Percentiles rank a stretch among this genome's conserved stretches.
These are phyloP conservation scores for Endoconidiophora polonica DNA, from an alignment of 2,329 filamentous ascomycete genomes.

Conservation along the genomic window DNA sequence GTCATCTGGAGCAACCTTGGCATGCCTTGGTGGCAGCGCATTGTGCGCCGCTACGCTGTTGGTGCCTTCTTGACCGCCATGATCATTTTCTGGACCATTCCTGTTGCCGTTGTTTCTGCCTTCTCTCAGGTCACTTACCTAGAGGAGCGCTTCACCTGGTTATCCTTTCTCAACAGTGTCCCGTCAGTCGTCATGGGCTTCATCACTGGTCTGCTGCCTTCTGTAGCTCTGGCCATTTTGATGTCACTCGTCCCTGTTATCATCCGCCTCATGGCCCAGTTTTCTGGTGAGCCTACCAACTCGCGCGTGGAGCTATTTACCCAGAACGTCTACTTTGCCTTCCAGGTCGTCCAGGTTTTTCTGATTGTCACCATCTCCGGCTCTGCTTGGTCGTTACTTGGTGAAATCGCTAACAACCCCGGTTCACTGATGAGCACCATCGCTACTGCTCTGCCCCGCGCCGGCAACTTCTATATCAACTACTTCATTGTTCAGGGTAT, in stretches of 20 bases:
- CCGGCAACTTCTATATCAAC: conserved; percentile 84
- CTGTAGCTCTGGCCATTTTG: conserved; percentile 60
- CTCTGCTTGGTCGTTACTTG: conserved; percentile 54
- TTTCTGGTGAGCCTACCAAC: conserved; percentile 63
- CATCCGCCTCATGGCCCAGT: conserved; percentile 53
- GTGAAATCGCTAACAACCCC: conserved; percentile 47
- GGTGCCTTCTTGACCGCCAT: conserved; percentile 57
- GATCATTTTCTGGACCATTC: conserved; percentile 73
- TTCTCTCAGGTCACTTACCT: conserved; percentile 73
- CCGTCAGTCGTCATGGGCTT: conserved; percentile 61
- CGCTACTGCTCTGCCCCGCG: conserved; percentile 57
- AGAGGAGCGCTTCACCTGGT: conserved; percentile 47
- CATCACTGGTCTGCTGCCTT: conserved; percentile 69
- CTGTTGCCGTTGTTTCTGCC: conserved; percentile 62
- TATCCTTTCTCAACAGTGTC: conserved; percentile 55
- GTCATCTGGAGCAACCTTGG: conserved; percentile 76
- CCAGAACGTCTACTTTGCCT: conserved; percentile 80
- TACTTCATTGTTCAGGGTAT: conserved; percentile 81
- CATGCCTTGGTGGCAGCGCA: conserved; percentile 73
- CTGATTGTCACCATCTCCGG: conserved; percentile 71
- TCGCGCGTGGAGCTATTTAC: conserved; percentile 74
- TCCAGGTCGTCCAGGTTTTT: conserved; percentile 86
- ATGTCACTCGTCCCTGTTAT: conserved; percentile 77
- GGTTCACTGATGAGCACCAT: conserved; percentile 44
- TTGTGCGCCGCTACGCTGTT: conserved; percentile 54